phyloP scores from a whole-genome alignment of 768 basidiomycete species.

The Rhizopogon vesiculosus region DNA sequence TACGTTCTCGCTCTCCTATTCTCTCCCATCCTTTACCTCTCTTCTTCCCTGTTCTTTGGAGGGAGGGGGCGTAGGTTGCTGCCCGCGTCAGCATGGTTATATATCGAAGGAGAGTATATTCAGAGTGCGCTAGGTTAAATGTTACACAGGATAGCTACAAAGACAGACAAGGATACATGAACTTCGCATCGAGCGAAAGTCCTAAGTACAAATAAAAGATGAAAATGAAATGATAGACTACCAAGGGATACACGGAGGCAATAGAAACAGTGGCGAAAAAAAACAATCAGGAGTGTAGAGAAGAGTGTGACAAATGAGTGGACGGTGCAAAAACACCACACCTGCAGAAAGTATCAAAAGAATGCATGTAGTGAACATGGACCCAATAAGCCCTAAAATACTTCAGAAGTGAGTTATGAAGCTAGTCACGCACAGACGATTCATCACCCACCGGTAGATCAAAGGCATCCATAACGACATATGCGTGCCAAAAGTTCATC shows the following conservation, averaged over 20 bases:
- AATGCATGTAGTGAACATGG: not conserved
- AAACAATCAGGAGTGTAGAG: too few relatives aligned
- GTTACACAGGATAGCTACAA: not conserved
- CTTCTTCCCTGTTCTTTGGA: too few relatives aligned
- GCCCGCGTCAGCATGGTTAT: too few relatives aligned
- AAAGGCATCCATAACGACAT: slow-evolving; percentile 12
- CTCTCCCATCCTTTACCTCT: too few relatives aligned
- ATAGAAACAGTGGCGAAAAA: too few relatives aligned
- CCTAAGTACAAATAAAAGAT: not conserved
- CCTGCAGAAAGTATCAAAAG: not conserved
- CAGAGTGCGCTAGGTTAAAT: too few relatives aligned
- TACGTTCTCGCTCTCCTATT: too few relatives aligned
- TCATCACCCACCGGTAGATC: not conserved
- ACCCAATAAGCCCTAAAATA: not conserved
- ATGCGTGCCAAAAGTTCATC: slow-evolving; percentile 5
- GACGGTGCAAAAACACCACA: not conserved
- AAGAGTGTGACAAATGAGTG: not conserved
- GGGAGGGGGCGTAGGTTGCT: too few relatives aligned
- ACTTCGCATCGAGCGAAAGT: not conserved
- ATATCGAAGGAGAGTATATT: not conserved
- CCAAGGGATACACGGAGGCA: not conserved
- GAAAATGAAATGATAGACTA: not conserved
- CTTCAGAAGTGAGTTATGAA: not conserved
- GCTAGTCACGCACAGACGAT: not conserved
- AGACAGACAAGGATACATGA: not conserved